A percentile compares a stretch with the other conserved stretches of the same genome.
These are phyloP conservation scores for Mrakia gelida DNA, from an alignment of 768 basidiomycete species.

Conservation along the genomic window DNA sequence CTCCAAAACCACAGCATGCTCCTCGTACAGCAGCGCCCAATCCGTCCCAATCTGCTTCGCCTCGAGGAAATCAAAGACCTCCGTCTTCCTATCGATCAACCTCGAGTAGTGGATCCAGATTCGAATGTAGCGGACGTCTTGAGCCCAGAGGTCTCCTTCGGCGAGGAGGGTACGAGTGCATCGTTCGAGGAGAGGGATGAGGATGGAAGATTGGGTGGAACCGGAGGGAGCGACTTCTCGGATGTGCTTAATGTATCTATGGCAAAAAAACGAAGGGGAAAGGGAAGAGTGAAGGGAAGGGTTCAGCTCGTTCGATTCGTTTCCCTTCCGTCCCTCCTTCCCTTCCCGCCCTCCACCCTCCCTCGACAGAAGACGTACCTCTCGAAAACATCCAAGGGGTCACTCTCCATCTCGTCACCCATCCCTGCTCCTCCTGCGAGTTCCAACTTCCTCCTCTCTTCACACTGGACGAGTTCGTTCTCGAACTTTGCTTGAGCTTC, in stretches of 20 bases:
- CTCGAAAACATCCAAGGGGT: conserved; percentile 78
- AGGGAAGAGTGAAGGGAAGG: background rate
- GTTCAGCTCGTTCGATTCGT: background rate
- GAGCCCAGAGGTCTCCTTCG: conserved; percentile 65
- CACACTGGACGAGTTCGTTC: conserved; percentile 45
- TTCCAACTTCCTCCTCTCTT: conserved; percentile 40
- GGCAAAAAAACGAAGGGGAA: background rate
- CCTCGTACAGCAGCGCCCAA: conserved; percentile 79
- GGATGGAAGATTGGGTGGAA: conserved; percentile 62
- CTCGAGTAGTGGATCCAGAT: conserved; percentile 85
- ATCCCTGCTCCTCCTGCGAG: conserved; percentile 36
- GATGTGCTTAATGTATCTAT: conserved; percentile 73
- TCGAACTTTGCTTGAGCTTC: conserved; percentile 45
- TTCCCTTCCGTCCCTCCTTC: background rate
- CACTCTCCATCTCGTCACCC: conserved; percentile 60
- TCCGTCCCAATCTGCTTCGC: conserved; percentile 83
- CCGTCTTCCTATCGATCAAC: conserved; percentile 65
- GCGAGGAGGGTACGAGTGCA: conserved; percentile 74
- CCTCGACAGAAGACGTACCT: conserved; percentile 47
- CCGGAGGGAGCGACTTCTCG: conserved; percentile 76
- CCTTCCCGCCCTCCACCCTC: background rate
- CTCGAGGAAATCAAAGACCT: conserved; percentile 81
- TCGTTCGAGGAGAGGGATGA: conserved; percentile 76
- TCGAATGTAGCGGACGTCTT: conserved; percentile 84
- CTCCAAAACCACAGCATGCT: conserved; percentile 79